Conservation (phyloP, 805 yeast genomes). For the Middelhovenomyces tepae region DNA sequence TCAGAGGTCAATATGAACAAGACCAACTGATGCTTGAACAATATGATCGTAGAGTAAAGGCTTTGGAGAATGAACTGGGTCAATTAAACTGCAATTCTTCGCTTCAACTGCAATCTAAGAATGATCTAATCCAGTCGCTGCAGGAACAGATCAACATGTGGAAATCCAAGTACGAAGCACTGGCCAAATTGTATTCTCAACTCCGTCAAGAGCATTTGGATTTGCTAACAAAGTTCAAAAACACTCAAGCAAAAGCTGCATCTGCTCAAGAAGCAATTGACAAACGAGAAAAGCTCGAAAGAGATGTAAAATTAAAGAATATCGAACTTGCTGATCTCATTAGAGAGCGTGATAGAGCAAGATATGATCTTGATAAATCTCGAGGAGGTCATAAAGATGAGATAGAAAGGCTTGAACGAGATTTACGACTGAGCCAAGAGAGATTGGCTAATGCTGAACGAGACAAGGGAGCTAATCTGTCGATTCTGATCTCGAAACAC, state of each 20-base stretch:
- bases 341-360: constrained; percentile 81
- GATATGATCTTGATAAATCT: constrained; percentile 66
- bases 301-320: constrained; percentile 77
- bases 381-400: constrained; percentile 58
- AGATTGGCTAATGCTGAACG: constrained; percentile 53
- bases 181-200: constrained; percentile 85
- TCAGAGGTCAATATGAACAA: constrained; percentile 75
- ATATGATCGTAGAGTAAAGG: constrained; percentile 77
- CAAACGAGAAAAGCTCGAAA: constrained; percentile 70
- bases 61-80: constrained; percentile 63
- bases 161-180: constrained; percentile 79
- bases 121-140: constrained; percentile 56
- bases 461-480: constrained; percentile 53
- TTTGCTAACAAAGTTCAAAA: constrained; percentile 66
- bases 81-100: constrained; percentile 55
- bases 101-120: constrained; percentile 67
- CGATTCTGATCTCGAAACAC: constrained; percentile 52
- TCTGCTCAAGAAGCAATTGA: constrained; percentile 85
- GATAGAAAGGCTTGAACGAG: constrained; percentile 55
- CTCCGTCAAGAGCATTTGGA: constrained; percentile 86
- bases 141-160: constrained; percentile 72
- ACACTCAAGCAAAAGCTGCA: constrained; percentile 76
- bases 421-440: constrained; percentile 51
- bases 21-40: constrained; percentile 79
- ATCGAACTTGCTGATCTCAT: constrained; percentile 82